Conservation (phyloP, 257 asterid genomes). For the Rehmannia glutinosa region DNA sequence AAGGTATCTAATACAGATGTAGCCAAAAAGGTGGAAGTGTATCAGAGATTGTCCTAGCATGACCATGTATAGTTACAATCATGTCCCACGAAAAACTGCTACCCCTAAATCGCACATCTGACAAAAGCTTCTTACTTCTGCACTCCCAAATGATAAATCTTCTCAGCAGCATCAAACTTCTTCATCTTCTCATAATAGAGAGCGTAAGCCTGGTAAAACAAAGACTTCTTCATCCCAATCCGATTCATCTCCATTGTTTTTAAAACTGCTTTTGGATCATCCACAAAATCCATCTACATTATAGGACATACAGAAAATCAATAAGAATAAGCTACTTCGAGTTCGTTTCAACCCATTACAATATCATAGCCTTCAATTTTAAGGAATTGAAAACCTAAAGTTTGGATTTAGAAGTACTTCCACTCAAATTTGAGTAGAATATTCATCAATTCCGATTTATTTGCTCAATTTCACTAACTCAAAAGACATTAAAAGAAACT, state of each 20-base stretch:
- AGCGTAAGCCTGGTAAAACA: slow-evolving; percentile 88
- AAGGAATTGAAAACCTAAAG: not conserved
- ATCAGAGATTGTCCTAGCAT: not conserved
- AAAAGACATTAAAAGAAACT: not conserved
- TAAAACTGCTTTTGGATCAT: slow-evolving; percentile 70
- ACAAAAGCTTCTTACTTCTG: slow-evolving; percentile 58
- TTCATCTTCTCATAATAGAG: slow-evolving; percentile 85
- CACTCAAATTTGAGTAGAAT: not conserved
- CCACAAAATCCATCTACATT: slow-evolving; percentile 83
- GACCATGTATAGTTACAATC: not conserved
- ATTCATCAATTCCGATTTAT: not conserved
- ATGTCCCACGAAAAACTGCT: not conserved
- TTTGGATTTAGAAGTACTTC: not conserved
- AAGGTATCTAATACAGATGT: too few species aligned
- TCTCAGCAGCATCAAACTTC: slow-evolving; percentile 82
- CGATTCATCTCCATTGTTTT: slow-evolving; percentile 64
- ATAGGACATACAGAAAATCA: not conserved
- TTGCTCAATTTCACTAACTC: not conserved
- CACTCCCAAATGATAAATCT: slow-evolving; percentile 72
- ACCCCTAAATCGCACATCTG: not conserved
- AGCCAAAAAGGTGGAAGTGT: too few species aligned
- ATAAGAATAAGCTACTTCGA: not conserved
- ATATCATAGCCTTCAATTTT: not conserved
- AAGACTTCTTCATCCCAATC: slow-evolving; percentile 67
- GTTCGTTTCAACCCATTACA: not conserved